phyloP scores from a whole-genome alignment of 176 grass and related monocot species.

The Coix lacrymajobi region DNA sequence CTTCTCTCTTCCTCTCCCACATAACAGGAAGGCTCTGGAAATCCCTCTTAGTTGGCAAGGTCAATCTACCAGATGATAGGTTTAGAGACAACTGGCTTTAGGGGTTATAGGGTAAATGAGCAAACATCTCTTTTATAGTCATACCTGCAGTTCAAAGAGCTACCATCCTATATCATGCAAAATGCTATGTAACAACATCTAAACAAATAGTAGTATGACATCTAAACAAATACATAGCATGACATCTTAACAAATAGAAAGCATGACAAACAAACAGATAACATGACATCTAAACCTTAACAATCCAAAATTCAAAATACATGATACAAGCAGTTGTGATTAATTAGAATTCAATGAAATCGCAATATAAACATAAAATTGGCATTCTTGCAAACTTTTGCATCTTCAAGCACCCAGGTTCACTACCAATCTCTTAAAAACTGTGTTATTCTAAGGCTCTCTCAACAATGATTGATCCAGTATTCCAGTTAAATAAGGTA shows the following conservation, averaged over 20 bases:
- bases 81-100: neutral
- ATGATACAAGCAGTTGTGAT: neutral
- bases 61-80: neutral
- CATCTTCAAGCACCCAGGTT: neutral
- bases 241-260: neutral
- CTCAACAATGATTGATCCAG: neutral
- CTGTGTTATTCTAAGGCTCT: neutral
- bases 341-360: neutral
- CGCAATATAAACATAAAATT: neutral
- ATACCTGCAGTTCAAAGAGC: neutral
- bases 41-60: neutral
- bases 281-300: neutral
- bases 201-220: neutral
- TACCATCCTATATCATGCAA: neutral
- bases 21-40: neutral
- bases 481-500: neutral
- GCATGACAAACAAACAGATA: neutral
- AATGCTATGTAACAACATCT: neutral
- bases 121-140: neutral
- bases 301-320: neutral
- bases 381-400: neutral
- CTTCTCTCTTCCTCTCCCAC: too few relatives aligned
- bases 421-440: neutral
- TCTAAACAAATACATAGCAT: neutral
- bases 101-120: neutral